Evolutionary conservation across 148 eudicot species (phyloP).

Genomic region (Arctostaphylos glauca): DNA sequence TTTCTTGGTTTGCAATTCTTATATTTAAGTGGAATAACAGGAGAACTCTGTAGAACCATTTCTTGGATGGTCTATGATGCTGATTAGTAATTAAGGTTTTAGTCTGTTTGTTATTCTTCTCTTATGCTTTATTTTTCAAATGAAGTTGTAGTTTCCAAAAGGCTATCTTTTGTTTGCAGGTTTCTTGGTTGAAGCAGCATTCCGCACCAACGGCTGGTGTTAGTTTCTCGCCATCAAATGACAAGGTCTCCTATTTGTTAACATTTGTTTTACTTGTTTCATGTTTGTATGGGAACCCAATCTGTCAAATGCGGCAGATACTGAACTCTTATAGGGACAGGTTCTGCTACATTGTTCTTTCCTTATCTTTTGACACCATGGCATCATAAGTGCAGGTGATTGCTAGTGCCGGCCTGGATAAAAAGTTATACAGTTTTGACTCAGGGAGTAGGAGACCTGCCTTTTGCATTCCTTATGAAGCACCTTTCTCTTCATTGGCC

Average conservation of each 20-base stretch:
- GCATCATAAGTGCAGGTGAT: constrained; percentile 53
- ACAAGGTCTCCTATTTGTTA: constrained; percentile 56
- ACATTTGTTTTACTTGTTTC: background rate
- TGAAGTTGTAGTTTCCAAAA: constrained; percentile 7
- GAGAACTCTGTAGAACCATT: background rate
- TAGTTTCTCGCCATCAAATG: constrained; percentile 92
- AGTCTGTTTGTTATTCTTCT: constrained; percentile 2
- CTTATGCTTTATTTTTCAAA: background rate
- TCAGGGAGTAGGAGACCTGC: constrained; percentile 59
- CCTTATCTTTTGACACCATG: constrained; percentile 11
- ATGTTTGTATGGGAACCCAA: constrained; percentile 5
- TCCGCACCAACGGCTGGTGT: constrained; percentile 93
- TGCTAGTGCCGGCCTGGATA: constrained; percentile 92
- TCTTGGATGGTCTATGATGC: background rate
- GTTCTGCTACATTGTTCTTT: background rate
- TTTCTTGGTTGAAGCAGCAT: constrained; percentile 97
- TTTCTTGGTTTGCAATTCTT: background rate
- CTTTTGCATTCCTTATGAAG: constrained; percentile 72
- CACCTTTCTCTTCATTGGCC: constrained; percentile 91
- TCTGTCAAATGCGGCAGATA: background rate
- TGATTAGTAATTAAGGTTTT: background rate
- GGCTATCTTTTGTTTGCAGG: constrained; percentile 40
- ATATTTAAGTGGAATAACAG: background rate
- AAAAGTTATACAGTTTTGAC: constrained; percentile 86
- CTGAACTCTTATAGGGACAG: background rate